Evolutionary conservation across 2,329 filamentous ascomycete genomes (phyloP).

Genomic region (Plenodomus biglobosus): DNA sequence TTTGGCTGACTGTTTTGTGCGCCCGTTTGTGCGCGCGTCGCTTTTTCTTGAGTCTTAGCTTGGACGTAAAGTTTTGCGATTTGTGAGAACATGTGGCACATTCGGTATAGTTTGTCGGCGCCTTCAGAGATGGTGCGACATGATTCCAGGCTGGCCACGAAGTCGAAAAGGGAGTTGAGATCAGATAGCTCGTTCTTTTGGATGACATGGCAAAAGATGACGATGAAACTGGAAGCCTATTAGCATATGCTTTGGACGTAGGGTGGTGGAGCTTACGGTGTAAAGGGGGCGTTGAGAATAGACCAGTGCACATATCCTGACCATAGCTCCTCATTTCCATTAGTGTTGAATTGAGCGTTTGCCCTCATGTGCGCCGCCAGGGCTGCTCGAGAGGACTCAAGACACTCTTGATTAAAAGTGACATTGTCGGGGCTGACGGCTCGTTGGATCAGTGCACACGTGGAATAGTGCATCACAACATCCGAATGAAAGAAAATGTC

Average conservation of each 20-base stretch:
- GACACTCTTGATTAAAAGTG: slow-evolving; percentile 34
- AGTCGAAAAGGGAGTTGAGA: slow-evolving; percentile 57
- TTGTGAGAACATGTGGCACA: slow-evolving; percentile 63
- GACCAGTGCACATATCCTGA: slow-evolving; percentile 40
- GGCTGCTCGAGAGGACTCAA: slow-evolving; percentile 36
- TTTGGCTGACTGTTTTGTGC: slow-evolving; percentile 6
- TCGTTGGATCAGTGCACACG: slow-evolving; percentile 36
- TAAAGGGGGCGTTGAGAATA: slow-evolving; percentile 48
- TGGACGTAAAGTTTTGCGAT: slow-evolving; percentile 65
- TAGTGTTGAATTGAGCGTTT: slow-evolving; percentile 33
- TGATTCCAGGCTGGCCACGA: slow-evolving; percentile 58
- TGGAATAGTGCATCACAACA: slow-evolving; percentile 39
- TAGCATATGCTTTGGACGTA: background rate
- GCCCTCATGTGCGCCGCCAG: slow-evolving; percentile 35
- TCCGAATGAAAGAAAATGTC: slow-evolving; percentile 39
- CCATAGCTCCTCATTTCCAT: slow-evolving; percentile 38
- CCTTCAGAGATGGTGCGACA: slow-evolving; percentile 58
- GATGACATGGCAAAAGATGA: slow-evolving; percentile 53
- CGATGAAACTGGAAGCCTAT: slow-evolving; percentile 43
- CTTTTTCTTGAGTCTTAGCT: slow-evolving; percentile 54
- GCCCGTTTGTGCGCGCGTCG: slow-evolving; percentile 3
- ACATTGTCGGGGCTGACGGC: slow-evolving; percentile 36
- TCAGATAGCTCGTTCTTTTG: slow-evolving; percentile 58
- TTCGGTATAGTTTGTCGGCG: slow-evolving; percentile 61
- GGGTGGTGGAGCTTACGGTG: slow-evolving; percentile 35